Conservation (phyloP, 495 filamentous ascomycete species). For the Penicillium silybi region DNA sequence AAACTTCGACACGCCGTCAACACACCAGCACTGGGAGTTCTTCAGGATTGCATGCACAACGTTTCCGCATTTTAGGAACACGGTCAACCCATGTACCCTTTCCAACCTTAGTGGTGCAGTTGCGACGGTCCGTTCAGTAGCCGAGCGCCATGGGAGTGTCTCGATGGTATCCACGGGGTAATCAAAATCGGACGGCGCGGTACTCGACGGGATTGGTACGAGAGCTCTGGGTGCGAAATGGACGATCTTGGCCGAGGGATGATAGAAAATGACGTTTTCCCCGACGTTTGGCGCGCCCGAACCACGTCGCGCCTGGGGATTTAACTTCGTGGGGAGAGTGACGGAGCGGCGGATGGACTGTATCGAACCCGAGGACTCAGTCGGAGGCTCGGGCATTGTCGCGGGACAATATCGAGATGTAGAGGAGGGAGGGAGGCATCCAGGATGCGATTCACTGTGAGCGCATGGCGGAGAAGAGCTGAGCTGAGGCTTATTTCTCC, state of each 20-base stretch:
- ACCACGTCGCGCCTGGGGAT: slow-evolving; percentile 29
- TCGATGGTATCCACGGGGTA: slow-evolving; percentile 41
- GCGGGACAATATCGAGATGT: slow-evolving; percentile 6
- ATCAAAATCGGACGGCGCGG: slow-evolving; percentile 43
- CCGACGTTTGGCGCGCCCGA: slow-evolving; percentile 35
- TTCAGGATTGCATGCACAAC: slow-evolving; percentile 80
- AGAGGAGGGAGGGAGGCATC: slow-evolving; percentile 13
- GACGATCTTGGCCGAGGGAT: slow-evolving; percentile 62
- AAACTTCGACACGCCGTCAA: slow-evolving; percentile 79
- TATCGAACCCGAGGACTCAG: slow-evolving; percentile 32
- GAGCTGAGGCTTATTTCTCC: slow-evolving; percentile 4
- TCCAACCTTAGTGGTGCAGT: slow-evolving; percentile 77
- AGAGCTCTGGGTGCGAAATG: slow-evolving; percentile 51
- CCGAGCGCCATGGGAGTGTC: slow-evolving; percentile 69
- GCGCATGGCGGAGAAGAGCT: slow-evolving; percentile 11
- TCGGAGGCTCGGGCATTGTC: slow-evolving; percentile 36
- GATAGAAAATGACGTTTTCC: slow-evolving; percentile 68
- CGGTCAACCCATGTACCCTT: slow-evolving; percentile 71
- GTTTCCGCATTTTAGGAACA: slow-evolving; percentile 78
- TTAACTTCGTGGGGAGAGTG: slow-evolving; percentile 54
- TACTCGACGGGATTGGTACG: slow-evolving; percentile 39
- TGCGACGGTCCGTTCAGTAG: slow-evolving; percentile 77
- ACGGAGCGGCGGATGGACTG: slow-evolving; percentile 51
- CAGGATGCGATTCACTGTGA: slow-evolving; percentile 11
- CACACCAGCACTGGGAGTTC: slow-evolving; percentile 89